Conservation (phyloP, 257 asterid genomes). For the Lycium ferocissimum region DNA sequence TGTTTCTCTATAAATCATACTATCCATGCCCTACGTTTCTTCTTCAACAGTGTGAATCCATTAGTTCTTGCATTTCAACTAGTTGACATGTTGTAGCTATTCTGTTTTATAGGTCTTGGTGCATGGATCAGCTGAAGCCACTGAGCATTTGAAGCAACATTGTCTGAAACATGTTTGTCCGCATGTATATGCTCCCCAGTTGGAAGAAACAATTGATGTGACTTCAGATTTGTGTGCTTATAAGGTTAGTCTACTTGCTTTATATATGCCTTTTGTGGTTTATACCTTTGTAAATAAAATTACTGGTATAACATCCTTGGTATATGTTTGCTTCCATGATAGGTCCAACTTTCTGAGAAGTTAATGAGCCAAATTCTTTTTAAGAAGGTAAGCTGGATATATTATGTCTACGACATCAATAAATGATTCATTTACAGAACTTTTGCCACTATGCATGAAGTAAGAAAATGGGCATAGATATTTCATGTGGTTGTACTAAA, state of each 20-base stretch:
- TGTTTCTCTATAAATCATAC: neutral
- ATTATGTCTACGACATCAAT: neutral
- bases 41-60: neutral
- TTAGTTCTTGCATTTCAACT: constrained; percentile 20
- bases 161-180: constrained; percentile 86
- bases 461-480: neutral
- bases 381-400: constrained; percentile 71
- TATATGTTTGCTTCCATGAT: constrained; percentile 38
- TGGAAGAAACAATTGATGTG: constrained; percentile 95
- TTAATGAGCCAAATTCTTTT: constrained; percentile 87
- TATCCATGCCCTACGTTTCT: constrained; percentile 17
- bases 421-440: neutral
- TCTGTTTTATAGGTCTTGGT: constrained; percentile 78
- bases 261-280: constrained; percentile 21
- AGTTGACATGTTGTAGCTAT: constrained; percentile 32
- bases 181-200: constrained; percentile 90
- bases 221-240: constrained; percentile 99
- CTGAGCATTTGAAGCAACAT: constrained; percentile 94
- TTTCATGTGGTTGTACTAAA: neutral
- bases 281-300: constrained; percentile 25
- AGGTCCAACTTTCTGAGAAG: constrained; percentile 97
- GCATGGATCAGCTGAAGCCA: constrained; percentile 99
- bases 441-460: neutral
- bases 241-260: constrained; percentile 58
- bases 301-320: constrained; percentile 29